A percentile compares a stretch with the other conserved stretches of the same genome.
Evolutionary conservation across 192 early-diverging fungal genomes (phyloP).

Genomic region (Mortierella antarctica): DNA sequence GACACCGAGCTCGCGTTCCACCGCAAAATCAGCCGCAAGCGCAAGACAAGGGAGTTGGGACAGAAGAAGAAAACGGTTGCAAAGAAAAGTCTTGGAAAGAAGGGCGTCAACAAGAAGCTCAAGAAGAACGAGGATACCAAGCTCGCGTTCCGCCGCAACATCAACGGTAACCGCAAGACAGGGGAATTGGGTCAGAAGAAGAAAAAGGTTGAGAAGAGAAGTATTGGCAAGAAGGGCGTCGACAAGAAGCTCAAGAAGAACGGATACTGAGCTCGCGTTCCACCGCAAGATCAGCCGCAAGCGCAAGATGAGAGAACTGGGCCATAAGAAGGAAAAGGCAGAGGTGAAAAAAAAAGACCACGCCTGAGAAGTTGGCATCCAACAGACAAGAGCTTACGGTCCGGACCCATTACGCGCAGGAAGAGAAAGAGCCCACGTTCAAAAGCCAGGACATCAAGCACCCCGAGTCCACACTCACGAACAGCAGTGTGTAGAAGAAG

Average conservation of each 20-base stretch:
- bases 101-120: background rate
- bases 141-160: slow-evolving; percentile 29
- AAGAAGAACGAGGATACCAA: slow-evolving; percentile 6
- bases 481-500: background rate
- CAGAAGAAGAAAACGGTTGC: background rate
- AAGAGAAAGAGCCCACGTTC: background rate
- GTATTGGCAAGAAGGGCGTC: background rate
- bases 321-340: slow-evolving; percentile 1
- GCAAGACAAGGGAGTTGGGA: slow-evolving; percentile 4
- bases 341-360: too few species aligned
- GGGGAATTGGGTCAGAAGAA: slow-evolving; percentile 10
- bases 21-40: slow-evolving; percentile 20
- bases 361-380: too few species aligned
- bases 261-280: slow-evolving; percentile 13
- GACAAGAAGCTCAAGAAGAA: slow-evolving; percentile 13
- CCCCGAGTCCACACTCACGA: background rate
- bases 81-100: too few species aligned
- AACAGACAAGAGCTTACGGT: too few species aligned
- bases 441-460: slow-evolving; percentile 22
- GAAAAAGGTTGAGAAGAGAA: background rate
- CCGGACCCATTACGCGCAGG: too few species aligned
- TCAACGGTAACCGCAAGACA: slow-evolving; percentile 30
- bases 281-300: slow-evolving; percentile 25
- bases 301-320: slow-evolving; percentile 5
- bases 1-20: slow-evolving; percentile 21